Evolutionary conservation across 2,329 filamentous ascomycete species (phyloP).

Genomic region (Neofusicoccum kwambonambiense): DNA sequence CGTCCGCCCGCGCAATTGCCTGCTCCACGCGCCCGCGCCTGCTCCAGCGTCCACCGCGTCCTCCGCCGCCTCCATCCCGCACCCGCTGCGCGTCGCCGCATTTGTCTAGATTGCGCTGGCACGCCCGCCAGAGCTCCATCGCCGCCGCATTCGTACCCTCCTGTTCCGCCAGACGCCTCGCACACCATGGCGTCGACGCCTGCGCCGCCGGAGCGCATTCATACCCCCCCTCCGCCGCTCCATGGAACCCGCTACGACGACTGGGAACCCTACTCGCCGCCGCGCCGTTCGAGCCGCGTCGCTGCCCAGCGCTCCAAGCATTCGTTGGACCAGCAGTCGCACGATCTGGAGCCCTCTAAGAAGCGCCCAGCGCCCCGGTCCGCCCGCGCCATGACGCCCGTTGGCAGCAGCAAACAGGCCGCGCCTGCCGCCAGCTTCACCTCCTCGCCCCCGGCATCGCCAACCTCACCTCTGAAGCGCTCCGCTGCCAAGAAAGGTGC

Average conservation of each 20-base stretch:
- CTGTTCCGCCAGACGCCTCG: background rate
- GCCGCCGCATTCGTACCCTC: background rate
- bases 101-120: conserved; percentile 10
- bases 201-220: conserved; percentile 58
- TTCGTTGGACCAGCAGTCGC: conserved; percentile 12
- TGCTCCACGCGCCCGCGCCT: background rate
- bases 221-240: conserved; percentile 67
- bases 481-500: conserved; percentile 6
- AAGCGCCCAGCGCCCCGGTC: conserved; percentile 27
- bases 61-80: background rate
- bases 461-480: conserved; percentile 32
- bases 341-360: conserved; percentile 19
- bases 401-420: conserved; percentile 27
- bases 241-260: conserved; percentile 63
- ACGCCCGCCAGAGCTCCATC: background rate
- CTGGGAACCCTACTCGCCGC: conserved; percentile 70
- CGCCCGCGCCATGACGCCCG: conserved; percentile 29
- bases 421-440: conserved; percentile 39
- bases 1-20: background rate
- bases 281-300: conserved; percentile 65
- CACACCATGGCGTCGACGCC: conserved; percentile 54
- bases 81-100: conserved; percentile 11
- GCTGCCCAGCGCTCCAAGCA: conserved; percentile 50
- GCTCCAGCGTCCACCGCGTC: background rate
- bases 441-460: conserved; percentile 33